These are phyloP conservation scores for Leishmania arabica DNA, from an alignment of 208 protist species.

Conservation along the genomic window DNA sequence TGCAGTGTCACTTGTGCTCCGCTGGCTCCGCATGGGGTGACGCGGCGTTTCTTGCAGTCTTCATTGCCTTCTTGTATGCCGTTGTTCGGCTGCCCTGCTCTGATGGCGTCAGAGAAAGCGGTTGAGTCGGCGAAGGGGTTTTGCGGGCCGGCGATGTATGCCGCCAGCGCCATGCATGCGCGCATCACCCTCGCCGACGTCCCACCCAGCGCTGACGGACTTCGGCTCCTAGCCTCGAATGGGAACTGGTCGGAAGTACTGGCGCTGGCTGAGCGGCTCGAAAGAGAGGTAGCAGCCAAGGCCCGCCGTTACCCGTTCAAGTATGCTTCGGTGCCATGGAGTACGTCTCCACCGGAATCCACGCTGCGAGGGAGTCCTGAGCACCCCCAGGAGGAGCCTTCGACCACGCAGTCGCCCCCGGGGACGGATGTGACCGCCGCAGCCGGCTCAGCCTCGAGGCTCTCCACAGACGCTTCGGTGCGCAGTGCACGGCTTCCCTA, in stretches of 20 bases:
- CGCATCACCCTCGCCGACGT: slow-evolving; percentile 30
- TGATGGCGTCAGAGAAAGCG: slow-evolving; percentile 32
- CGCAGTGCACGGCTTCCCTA: slow-evolving; percentile 51
- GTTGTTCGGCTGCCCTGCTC: not conserved
- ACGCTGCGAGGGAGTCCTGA: not conserved
- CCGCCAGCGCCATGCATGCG: slow-evolving; percentile 9
- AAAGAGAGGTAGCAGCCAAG: slow-evolving; percentile 36
- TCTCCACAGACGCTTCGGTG: slow-evolving; percentile 20
- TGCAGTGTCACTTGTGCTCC: not conserved
- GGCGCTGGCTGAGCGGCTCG: slow-evolving; percentile 55
- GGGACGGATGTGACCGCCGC: not conserved
- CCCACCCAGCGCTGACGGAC: slow-evolving; percentile 57
- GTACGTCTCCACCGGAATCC: not conserved
- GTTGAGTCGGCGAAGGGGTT: slow-evolving; percentile 23
- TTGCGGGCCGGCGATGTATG: slow-evolving; percentile 23
- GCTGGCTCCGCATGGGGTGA: not conserved
- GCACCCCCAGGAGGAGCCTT: not conserved
- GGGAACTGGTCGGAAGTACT: slow-evolving; percentile 77
- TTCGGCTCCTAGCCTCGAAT: slow-evolving; percentile 56
- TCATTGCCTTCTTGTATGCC: not conserved
- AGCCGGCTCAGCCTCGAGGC: not conserved
- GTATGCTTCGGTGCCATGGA: slow-evolving; percentile 6
- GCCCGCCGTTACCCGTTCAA: slow-evolving; percentile 12
- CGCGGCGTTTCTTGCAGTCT: not conserved
- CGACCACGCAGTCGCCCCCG: not conserved